Evolutionary conservation across 2,329 filamentous ascomycete species (phyloP).

Genomic region (Botrytis pseudocinerea): DNA sequence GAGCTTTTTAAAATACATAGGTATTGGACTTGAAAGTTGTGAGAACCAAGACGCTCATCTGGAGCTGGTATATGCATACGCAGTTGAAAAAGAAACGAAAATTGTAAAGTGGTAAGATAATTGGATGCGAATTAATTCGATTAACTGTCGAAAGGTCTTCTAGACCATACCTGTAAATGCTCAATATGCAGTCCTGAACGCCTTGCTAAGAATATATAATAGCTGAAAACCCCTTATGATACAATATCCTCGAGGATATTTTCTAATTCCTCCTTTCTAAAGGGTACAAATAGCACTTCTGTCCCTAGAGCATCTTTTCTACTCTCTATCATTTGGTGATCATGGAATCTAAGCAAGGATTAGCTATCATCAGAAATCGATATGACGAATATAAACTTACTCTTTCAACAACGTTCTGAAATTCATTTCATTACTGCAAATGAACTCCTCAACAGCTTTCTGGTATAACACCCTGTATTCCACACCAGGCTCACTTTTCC

Average conservation of each 20-base stretch:
- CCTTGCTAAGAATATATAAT: conserved; percentile 24
- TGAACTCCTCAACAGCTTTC: conserved; percentile 94
- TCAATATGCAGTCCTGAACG: conserved; percentile 15
- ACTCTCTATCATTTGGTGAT: conserved; percentile 95
- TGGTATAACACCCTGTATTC: conserved; percentile 92
- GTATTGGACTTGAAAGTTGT: neutral
- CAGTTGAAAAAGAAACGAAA: neutral
- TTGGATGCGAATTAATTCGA: neutral
- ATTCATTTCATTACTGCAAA: conserved; percentile 93
- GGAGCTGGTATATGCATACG: neutral
- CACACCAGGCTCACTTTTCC: conserved; percentile 57
- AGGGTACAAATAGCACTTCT: conserved; percentile 81
- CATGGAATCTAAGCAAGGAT: conserved; percentile 68
- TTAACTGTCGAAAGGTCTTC: neutral
- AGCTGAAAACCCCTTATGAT: conserved; percentile 8
- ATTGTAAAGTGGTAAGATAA: neutral
- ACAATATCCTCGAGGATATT: conserved; percentile 75
- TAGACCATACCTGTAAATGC: neutral
- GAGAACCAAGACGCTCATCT: neutral
- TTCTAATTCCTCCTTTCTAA: conserved; percentile 85
- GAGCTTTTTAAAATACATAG: too few species aligned
- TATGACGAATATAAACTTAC: conserved; percentile 48
- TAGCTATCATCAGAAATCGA: conserved; percentile 35
- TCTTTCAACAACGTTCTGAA: conserved; percentile 94
- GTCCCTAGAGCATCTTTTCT: conserved; percentile 82